These are phyloP conservation scores for Lasiosphaeria hispida DNA, from an alignment of 495 filamentous ascomycete genomes.

Conservation along the genomic window DNA sequence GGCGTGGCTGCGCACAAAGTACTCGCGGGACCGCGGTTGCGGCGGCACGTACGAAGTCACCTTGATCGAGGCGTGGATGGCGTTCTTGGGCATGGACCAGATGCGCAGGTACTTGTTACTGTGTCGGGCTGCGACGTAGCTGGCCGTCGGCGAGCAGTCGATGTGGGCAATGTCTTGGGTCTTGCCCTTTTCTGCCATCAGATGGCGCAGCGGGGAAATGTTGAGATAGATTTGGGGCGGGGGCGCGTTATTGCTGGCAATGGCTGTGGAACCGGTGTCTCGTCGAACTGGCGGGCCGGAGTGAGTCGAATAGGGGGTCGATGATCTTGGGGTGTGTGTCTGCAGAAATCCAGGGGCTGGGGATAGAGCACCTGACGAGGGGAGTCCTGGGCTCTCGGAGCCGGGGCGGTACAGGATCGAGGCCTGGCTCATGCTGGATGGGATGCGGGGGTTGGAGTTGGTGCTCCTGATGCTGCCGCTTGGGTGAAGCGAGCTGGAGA, in stretches of 20 bases:
- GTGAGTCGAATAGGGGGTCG: not conserved
- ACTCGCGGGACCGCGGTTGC: constrained; percentile 28
- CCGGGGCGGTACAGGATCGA: not conserved
- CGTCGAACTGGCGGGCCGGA: not conserved
- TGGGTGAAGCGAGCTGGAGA: not conserved
- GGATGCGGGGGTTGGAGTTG: not conserved
- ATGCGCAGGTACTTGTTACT: constrained; percentile 28
- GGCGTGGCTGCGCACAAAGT: constrained; percentile 31
- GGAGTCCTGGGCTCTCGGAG: constrained; percentile 1
- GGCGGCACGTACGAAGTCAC: constrained; percentile 29
- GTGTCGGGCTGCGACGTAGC: constrained; percentile 24
- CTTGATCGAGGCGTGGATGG: constrained; percentile 26
- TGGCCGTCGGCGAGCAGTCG: constrained; percentile 19
- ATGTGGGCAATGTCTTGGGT: constrained; percentile 26
- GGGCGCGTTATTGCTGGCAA: not conserved
- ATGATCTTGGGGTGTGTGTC: not conserved
- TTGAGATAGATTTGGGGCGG: constrained; percentile 10
- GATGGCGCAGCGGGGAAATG: constrained; percentile 7
- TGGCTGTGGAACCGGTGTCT: not conserved
- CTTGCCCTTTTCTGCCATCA: constrained; percentile 26
- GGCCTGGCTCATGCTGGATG: not conserved
- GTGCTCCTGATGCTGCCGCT: constrained; percentile 2
- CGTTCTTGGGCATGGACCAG: constrained; percentile 26
- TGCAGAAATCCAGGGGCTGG: not conserved
- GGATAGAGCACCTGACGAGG: not conserved